phyloP scores from a whole-genome alignment of 2,329 filamentous ascomycete species.

The Lomentospora prolificans region DNA sequence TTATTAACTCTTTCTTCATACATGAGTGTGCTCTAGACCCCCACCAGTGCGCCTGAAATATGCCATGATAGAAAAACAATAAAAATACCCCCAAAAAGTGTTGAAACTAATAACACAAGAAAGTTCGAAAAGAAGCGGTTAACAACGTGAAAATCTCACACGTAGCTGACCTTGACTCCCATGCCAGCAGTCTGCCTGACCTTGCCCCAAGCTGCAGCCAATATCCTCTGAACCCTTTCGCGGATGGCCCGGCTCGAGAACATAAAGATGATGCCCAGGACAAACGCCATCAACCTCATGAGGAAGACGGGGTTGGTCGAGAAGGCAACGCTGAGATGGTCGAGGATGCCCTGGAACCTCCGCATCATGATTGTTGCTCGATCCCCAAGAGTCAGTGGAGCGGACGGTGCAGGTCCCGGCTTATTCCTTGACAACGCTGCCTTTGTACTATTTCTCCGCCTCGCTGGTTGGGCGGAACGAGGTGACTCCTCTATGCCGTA shows the following conservation, averaged over 20 bases:
- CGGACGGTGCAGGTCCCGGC: slow-evolving; percentile 19
- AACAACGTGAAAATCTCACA: slow-evolving; percentile 37
- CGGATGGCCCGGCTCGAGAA: slow-evolving; percentile 66
- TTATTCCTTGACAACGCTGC: slow-evolving; percentile 19
- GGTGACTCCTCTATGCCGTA: slow-evolving; percentile 55
- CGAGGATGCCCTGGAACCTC: slow-evolving; percentile 41
- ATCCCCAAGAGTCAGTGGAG: slow-evolving; percentile 30
- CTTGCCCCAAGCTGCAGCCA: slow-evolving; percentile 69
- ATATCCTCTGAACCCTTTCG: slow-evolving; percentile 59
- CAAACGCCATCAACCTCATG: slow-evolving; percentile 61
- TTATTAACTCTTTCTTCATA: neutral
- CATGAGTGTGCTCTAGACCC: neutral
- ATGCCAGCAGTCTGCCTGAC: slow-evolving; percentile 79
- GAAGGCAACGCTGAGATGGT: slow-evolving; percentile 38
- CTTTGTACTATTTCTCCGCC: slow-evolving; percentile 15
- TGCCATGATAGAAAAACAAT: slow-evolving; percentile 1
- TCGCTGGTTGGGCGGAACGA: slow-evolving; percentile 18
- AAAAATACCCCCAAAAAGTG: neutral
- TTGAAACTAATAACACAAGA: neutral
- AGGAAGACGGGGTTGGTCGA: slow-evolving; percentile 48
- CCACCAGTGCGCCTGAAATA: neutral
- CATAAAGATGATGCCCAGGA: slow-evolving; percentile 67
- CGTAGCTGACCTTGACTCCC: slow-evolving; percentile 96
- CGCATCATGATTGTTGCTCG: slow-evolving; percentile 42
- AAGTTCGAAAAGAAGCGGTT: neutral